phyloP scores from a whole-genome alignment of 176 grass and related monocot genomes.

The Oryza glumipatula region DNA sequence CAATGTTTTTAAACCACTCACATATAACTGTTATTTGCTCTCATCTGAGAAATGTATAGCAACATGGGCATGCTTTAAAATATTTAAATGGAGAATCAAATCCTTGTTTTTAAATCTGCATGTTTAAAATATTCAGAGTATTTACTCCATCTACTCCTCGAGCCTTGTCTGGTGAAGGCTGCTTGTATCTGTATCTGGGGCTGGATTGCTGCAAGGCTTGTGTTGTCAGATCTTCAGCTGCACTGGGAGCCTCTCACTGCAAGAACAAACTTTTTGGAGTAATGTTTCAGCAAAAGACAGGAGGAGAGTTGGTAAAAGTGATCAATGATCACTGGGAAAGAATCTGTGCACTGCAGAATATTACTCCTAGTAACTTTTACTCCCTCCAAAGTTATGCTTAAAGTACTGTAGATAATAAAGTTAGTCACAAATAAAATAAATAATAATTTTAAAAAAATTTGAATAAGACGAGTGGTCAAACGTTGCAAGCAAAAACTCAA shows the following conservation, averaged over 20 bases:
- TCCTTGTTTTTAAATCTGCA: neutral
- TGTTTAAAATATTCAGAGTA: neutral
- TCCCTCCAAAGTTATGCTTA: too few species aligned
- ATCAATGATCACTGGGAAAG: constrained; percentile 19
- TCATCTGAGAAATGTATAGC: too few species aligned
- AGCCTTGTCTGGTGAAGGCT: neutral
- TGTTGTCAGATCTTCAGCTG: neutral
- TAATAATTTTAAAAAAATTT: too few species aligned
- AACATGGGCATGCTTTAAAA: neutral
- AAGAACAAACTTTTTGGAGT: constrained; percentile 14
- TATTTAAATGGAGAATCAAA: neutral
- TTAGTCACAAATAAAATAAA: too few species aligned
- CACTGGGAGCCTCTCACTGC: neutral
- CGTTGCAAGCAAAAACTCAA: too few species aligned
- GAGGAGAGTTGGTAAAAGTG: neutral
- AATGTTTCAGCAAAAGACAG: constrained; percentile 2
- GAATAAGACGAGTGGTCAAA: too few species aligned
- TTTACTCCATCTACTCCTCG: neutral
- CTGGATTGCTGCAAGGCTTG: constrained; percentile 3
- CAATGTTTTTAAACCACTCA: neutral
- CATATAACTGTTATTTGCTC: neutral
- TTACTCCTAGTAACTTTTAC: neutral
- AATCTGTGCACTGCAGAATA: neutral
- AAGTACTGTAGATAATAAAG: too few species aligned
- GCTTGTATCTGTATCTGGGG: constrained; percentile 1